These are phyloP conservation scores for Gnomoniopsis sp. DNA, from an alignment of 2,329 filamentous ascomycete species.

Conservation along the genomic window DNA sequence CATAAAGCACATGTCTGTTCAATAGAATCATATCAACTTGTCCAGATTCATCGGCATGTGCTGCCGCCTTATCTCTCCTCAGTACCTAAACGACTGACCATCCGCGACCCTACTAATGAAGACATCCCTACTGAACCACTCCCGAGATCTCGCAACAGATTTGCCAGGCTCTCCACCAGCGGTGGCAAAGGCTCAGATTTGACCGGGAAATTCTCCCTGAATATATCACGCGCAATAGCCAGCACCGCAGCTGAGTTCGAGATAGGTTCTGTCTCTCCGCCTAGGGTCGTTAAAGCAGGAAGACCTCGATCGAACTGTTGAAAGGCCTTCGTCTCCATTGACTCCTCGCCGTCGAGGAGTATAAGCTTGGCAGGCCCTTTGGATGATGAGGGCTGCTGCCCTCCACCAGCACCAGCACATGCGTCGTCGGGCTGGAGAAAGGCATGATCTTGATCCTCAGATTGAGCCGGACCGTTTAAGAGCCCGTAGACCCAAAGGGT, in stretches of 20 bases:
- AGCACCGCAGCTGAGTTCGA: constrained; percentile 23
- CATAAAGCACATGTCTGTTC: too few relatives aligned
- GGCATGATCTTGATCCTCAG: neutral
- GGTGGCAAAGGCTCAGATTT: constrained; percentile 27
- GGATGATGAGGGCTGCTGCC: neutral
- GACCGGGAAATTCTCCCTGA: constrained; percentile 26
- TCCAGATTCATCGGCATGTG: too few relatives aligned
- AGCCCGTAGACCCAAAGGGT: constrained; percentile 27
- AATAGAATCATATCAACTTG: too few relatives aligned
- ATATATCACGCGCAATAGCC: constrained; percentile 21
- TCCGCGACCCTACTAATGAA: constrained; percentile 2
- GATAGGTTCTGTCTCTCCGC: constrained; percentile 20
- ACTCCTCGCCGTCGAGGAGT: constrained; percentile 25
- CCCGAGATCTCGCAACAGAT: constrained; percentile 23
- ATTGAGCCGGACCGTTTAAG: constrained; percentile 15
- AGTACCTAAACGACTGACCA: constrained; percentile 19
- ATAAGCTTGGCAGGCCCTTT: constrained; percentile 15
- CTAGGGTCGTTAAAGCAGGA: constrained; percentile 17
- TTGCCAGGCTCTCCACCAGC: constrained; percentile 27
- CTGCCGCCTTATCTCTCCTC: constrained; percentile 13
- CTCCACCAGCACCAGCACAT: neutral
- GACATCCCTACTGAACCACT: constrained; percentile 19
- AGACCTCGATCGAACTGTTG: constrained; percentile 23
- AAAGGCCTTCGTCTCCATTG: constrained; percentile 23
- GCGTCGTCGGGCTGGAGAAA: neutral